Percentiles rank a stretch among this genome's conserved stretches.
These are phyloP conservation scores for Rhizopogon vulgaris DNA, from an alignment of 768 basidiomycete genomes.

Conservation along the genomic window DNA sequence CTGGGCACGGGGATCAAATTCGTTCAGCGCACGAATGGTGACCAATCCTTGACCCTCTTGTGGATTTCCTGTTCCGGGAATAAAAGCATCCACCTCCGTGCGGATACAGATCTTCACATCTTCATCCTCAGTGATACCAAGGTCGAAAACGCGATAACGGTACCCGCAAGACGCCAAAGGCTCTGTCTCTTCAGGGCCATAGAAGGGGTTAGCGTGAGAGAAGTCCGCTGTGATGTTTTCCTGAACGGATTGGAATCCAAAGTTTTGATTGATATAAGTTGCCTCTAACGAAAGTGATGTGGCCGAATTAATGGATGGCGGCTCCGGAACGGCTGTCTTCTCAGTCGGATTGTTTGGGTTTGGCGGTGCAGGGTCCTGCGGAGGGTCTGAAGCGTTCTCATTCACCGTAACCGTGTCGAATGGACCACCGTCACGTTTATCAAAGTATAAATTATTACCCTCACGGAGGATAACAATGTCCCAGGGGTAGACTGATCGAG, in stretches of 20 bases:
- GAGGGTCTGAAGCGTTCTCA: constrained; percentile 95
- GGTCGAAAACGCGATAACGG: constrained; percentile 92
- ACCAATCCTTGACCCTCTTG: constrained; percentile 71
- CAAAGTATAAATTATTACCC: constrained; percentile 89
- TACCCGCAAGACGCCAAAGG: constrained; percentile 95
- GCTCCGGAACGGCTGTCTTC: constrained; percentile 55
- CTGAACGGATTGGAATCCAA: constrained; percentile 90
- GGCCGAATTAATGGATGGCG: constrained; percentile 86
- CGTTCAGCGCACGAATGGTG: constrained; percentile 93
- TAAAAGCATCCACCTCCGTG: constrained; percentile 93
- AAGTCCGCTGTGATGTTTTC: constrained; percentile 71
- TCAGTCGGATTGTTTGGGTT: constrained; percentile 76
- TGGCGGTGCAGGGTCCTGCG: constrained; percentile 72
- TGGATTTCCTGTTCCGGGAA: constrained; percentile 53
- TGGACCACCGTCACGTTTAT: constrained; percentile 96
- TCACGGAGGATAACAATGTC: constrained; percentile 94
- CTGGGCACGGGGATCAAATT: constrained; percentile 87
- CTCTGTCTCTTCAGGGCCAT: constrained; percentile 87
- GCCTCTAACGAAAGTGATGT: constrained; percentile 94
- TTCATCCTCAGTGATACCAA: constrained; percentile 87
- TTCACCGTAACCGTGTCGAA: constrained; percentile 98
- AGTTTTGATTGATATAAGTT: constrained; percentile 98
- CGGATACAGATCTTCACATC: constrained; percentile 87
- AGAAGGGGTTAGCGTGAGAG: constrained; percentile 91
- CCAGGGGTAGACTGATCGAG: constrained; percentile 96